Evolutionary conservation across 2,329 filamentous ascomycete species (phyloP), one percentile per base, ranked within the genome.

Genomic region (Teratosphaeria destructans): DNA sequence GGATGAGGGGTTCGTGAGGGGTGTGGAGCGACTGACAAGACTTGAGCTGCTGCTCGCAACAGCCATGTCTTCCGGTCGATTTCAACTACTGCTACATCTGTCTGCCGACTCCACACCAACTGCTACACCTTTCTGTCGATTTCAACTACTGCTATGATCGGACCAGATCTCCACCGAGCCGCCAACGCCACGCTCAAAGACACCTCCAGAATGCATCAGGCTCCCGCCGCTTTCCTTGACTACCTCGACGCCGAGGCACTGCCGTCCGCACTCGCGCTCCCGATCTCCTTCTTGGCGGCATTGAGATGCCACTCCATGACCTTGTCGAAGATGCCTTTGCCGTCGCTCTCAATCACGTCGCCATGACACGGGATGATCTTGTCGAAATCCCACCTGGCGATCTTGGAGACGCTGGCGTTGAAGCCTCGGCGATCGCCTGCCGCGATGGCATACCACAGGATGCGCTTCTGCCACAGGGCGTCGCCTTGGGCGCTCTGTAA

Each of bases 361-460:
- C 94, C 94, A 75, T 99, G 94, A 72, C 93, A 97, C 0, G 93
- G 91, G 61, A 99, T 85, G 56, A 97, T 80, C 47, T 85, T 85
- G 64, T 87, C 83, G 71, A 96, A 96, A 60, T 93, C 87, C 93
- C 93, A 99, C 58, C 74, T 72, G 57, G 85, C 79, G 63, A 97
- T 93, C 61, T 81, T 80, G 65, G 74, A 76, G 49, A 90, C 76
- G 66, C 87, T 91, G 63, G 84, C 79, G 64, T 85, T 85, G 73
- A 91, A 95, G 14, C 83, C 85, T 5, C 74, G 65, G 34, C 89
- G 79, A 73, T 96, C 83, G 43, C 76, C 78, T 19, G 74, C 70
- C 58, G 82, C 86, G 34, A 84, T 73, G 1, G 79, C 77, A 73
- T 96, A 92, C 92, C 93, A 97, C 57, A 89, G 75, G 67, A 95